Evolutionary conservation across 1,139 yeast species (phyloP).

Genomic region (Saccharomyces uvarum): DNA sequence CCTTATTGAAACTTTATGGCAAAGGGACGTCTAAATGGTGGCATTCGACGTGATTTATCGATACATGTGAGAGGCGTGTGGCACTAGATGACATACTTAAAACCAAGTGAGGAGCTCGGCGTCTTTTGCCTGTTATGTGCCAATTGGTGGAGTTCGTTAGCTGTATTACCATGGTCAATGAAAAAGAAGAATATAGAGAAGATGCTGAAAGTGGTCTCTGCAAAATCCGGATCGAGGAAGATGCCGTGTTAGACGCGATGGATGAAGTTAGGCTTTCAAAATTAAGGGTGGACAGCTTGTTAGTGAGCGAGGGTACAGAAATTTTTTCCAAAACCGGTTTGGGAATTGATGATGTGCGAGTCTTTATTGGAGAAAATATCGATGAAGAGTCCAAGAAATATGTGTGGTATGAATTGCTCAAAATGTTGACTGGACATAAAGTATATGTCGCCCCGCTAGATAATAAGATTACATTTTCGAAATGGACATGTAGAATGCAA

Average conservation of each 20-base stretch:
- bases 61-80: neutral
- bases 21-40: neutral
- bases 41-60: neutral
- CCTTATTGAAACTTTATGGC: neutral
- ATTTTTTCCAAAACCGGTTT: slow-evolving; percentile 8
- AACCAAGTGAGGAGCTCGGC: neutral
- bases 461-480: slow-evolving; percentile 7
- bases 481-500: slow-evolving; percentile 13
- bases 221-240: slow-evolving; percentile 4
- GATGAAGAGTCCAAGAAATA: slow-evolving; percentile 1
- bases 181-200: slow-evolving; percentile 1
- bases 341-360: slow-evolving; percentile 5
- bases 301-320: slow-evolving; percentile 21
- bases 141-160: slow-evolving; percentile 12
- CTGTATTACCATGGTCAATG: slow-evolving; percentile 9
- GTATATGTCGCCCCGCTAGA: slow-evolving; percentile 7
- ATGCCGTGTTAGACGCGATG: neutral
- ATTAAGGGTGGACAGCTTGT: neutral
- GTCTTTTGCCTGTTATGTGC: neutral
- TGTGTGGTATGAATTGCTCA: slow-evolving; percentile 23
- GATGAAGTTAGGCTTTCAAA: slow-evolving; percentile 2
- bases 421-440: slow-evolving; percentile 14
- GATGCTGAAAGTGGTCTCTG: slow-evolving; percentile 10
- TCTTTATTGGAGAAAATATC: slow-evolving; percentile 7
- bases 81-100: neutral